Conservation (phyloP, 768 basidiomycete genomes). For the Termitomyces sp. region DNA sequence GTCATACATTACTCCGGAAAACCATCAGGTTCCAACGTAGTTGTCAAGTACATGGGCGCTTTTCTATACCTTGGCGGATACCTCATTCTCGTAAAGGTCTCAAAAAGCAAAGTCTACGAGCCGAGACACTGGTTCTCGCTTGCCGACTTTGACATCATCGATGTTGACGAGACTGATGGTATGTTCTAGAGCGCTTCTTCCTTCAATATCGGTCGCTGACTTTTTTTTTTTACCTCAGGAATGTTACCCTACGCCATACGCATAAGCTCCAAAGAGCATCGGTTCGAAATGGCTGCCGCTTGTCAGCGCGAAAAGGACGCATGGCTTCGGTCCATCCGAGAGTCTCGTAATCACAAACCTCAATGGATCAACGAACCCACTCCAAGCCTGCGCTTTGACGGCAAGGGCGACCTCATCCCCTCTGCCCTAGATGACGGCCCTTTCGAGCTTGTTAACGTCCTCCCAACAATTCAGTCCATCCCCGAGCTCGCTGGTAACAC, state of each 20-base stretch:
- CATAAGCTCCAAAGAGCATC: constrained; percentile 61
- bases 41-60: constrained; percentile 84
- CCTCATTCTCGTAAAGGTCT: constrained; percentile 81
- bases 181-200: constrained; percentile 22
- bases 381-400: constrained; percentile 54
- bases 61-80: constrained; percentile 89
- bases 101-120: constrained; percentile 78
- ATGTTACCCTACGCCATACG: constrained; percentile 81
- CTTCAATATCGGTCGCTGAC: neutral
- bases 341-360: constrained; percentile 40
- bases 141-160: constrained; percentile 64
- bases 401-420: constrained; percentile 34
- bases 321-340: constrained; percentile 74
- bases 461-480: constrained; percentile 57
- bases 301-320: constrained; percentile 80
- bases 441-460: constrained; percentile 33
- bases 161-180: constrained; percentile 75
- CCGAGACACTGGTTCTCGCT: constrained; percentile 87
- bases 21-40: constrained; percentile 47
- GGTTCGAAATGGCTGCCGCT: constrained; percentile 83
- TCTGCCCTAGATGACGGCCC: constrained; percentile 36
- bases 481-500: constrained; percentile 37
- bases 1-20: constrained; percentile 65
- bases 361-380: constrained; percentile 59
- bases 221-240: constrained; percentile 39